These are phyloP conservation scores for Phytophthora fragariaefolia DNA, from an alignment of 352 stramenopile species.

Conservation along the genomic window DNA sequence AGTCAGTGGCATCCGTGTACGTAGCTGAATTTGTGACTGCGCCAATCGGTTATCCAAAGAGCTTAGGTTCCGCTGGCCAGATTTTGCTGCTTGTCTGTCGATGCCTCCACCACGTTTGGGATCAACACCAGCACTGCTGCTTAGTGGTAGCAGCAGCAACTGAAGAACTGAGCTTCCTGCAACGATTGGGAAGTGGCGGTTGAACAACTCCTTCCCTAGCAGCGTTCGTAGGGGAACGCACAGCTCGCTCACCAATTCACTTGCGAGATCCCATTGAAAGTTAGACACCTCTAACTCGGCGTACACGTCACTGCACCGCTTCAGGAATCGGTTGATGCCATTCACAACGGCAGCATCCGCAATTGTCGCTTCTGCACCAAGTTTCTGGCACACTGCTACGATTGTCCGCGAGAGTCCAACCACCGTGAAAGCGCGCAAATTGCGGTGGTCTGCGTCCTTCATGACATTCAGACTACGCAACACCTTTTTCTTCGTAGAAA, in stretches of 20 bases:
- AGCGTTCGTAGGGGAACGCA: conserved; percentile 64
- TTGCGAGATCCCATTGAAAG: conserved; percentile 81
- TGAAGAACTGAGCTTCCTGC: conserved; percentile 69
- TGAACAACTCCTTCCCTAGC: conserved; percentile 61
- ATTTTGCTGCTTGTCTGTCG: conserved; percentile 12
- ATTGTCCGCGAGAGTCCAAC: conserved; percentile 72
- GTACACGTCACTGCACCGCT: conserved; percentile 73
- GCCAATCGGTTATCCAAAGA: conserved; percentile 41
- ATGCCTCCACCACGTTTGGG: conserved; percentile 8
- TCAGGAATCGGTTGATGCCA: conserved; percentile 67
- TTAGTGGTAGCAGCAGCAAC: conserved; percentile 63
- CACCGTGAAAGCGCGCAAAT: conserved; percentile 68
- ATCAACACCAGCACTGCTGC: conserved; percentile 22
- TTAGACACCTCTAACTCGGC: conserved; percentile 78
- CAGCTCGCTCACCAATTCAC: conserved; percentile 73
- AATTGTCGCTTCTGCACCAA: conserved; percentile 55
- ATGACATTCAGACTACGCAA: conserved; percentile 53
- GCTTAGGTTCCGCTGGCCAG: conserved; percentile 38
- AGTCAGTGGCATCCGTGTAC: conserved; percentile 7
- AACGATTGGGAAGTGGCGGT: conserved; percentile 61
- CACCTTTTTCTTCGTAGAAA: conserved; percentile 44
- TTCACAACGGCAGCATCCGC: conserved; percentile 47
- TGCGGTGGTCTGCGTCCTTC: conserved; percentile 52
- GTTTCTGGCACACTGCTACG: conserved; percentile 64
- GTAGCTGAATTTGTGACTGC: conserved; percentile 30